Base-by-base conservation (phyloP, 495 filamentous ascomycete genomes). In the Neurospora sp. region DNA sequence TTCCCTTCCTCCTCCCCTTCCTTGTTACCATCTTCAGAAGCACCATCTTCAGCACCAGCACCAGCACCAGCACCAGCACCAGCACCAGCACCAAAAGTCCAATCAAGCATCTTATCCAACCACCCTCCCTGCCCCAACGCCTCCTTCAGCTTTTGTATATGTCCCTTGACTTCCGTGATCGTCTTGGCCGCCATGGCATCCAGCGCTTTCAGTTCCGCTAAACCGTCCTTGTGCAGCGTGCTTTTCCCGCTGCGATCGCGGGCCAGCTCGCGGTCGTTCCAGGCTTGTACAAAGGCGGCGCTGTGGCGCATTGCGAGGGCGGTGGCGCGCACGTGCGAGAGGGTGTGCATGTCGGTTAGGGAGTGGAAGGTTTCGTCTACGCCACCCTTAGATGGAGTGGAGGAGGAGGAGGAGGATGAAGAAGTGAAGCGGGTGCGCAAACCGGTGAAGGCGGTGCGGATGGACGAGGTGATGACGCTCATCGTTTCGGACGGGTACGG, bases 251-350 rank as follows among this genome's bases (percentile, higher is more conserved):
- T 70, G 16, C 83, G 80, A 59, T 85, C 83, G n/a, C 76, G 74
- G 12, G 78, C 80, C 31, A 80, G 77, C 46, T 80, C 78, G 31
- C 77, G 78, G 38, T 86, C 85, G 68, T 81, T 75, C 37, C 76
- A 73, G 31, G 75, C 70, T 0, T 76, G 68, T 1, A 83, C 74
- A 39, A 82, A 85, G 11, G 78, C 78, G 3, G 76, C 76, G 16
- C 76, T 77, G 59, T 83, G 73, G 39, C 80, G 82, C 16, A 78
- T 70, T 1, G 77, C 82, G 4, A 82, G n/a, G 6, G 82, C 77
- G 0, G 83, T 76, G n/a, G 82, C 82, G 39, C 80, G 82, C 4
- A 82, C 44, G 73, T 79, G 75, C 37, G 82, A 71, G 75, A 85
- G 46, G 16, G 70, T 69, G 65, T 78, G 78, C 65, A 77, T 68